Base-by-base conservation (phyloP, 805 yeast species). In the Ascoidea asiatica region DNA sequence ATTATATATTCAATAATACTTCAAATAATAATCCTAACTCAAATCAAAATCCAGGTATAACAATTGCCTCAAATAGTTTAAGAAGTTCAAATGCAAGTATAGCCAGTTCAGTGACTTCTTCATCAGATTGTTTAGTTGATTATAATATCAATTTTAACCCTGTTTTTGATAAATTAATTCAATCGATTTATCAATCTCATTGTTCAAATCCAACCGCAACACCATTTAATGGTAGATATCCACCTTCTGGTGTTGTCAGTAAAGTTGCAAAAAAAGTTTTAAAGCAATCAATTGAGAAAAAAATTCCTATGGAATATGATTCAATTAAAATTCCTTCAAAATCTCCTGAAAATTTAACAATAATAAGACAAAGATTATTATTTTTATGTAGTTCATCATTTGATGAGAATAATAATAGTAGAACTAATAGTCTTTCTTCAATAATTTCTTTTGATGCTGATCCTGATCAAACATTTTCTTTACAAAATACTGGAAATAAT, bases 231-330 rank as follows among this genome's bases (percentile, higher is more conserved):
- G 71, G 74, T 17, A 56, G 66, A 38, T 72, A 72, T 53, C 88
- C 87, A 5, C 87, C 88, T 0, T 69, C 79, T 1, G 87, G 87
- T 1, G 69, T 81, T 3, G 65, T 79, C 19, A 75, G 77, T 38
- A 67, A 68, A 44, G 79, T 79, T 0, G 73, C 84, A 5, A 77
- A 76, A 52, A 67, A 73, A 39, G 70, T 81, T 21, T 60, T 75
- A 23, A 63, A 64, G 46, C 48, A 51, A 41, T 67, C 72, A 0
- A 52, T 58, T 23, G 53, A 47, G 4, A 49, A 48, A 5, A 59
- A 56, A 4, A 51, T 67, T 4, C 66, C 63, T 6, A 57, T 65
- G 21, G 72, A 71, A 2, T 53, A 58, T 37, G 69, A 65, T 40
- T 54, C 59, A 29, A 62, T 61, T 47, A 60, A 61, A 48, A 60